Evolutionary conservation across 345 rosid species (phyloP).

Genomic region (Diplotaxis tenuifolia): DNA sequence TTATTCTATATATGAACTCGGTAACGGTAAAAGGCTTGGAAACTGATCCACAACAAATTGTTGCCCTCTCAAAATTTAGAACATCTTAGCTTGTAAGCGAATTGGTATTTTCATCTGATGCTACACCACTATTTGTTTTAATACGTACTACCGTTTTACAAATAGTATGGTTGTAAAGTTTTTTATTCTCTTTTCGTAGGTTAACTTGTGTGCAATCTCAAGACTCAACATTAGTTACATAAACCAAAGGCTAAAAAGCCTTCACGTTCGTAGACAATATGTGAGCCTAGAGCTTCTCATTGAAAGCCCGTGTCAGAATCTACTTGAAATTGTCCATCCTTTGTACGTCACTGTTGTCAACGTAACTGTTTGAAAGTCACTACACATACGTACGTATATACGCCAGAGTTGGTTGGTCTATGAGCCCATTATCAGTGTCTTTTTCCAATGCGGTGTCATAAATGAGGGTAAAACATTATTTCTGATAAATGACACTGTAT

Average conservation of each 20-base stretch:
- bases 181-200: no score
- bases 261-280: neutral
- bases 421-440: neutral
- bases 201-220: no score
- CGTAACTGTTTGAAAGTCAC: neutral
- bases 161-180: neutral
- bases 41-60: neutral
- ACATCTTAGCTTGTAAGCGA: neutral
- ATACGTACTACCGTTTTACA: neutral
- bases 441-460: neutral
- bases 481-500: no score
- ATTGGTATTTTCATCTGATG: neutral
- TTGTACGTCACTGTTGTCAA: neutral
- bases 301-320: neutral
- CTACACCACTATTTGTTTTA: neutral
- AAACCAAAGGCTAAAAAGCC: no score
- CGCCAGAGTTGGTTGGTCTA: neutral
- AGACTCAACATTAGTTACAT: no score
- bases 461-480: neutral
- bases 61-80: neutral
- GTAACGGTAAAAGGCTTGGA: neutral
- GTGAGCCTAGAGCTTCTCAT: neutral
- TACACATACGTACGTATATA: neutral
- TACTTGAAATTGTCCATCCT: neutral
- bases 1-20: no score